Conservation (phyloP, 108 stramenopile species). For the Pinguiococcus pyrenoidosus region DNA sequence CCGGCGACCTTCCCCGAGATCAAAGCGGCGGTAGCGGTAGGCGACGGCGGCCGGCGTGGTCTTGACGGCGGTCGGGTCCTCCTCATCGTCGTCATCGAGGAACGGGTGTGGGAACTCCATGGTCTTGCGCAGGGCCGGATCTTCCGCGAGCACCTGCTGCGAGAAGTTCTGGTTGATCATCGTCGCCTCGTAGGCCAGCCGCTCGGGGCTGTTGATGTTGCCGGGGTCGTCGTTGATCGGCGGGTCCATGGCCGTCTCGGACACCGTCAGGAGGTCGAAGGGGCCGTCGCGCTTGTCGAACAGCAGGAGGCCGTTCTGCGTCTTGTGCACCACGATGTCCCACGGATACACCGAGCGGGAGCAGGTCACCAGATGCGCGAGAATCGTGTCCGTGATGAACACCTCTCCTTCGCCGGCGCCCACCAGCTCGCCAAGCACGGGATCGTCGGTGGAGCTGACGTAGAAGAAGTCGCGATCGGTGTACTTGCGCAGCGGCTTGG, state of each 20-base stretch:
- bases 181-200: constrained; percentile 81
- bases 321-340: constrained; percentile 89
- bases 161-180: constrained; percentile 95
- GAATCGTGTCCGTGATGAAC: constrained; percentile 86
- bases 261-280: constrained; percentile 73
- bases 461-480: constrained; percentile 40
- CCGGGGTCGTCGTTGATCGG: constrained; percentile 43
- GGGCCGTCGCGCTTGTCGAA: constrained; percentile 89
- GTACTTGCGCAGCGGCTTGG: constrained; percentile 7
- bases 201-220: constrained; percentile 72
- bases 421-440: constrained; percentile 76
- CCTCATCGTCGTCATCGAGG: constrained; percentile 85
- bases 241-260: constrained; percentile 31
- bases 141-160: constrained; percentile 84
- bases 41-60: constrained; percentile 87
- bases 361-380: constrained; percentile 89
- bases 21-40: constrained; percentile 89
- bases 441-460: constrained; percentile 93
- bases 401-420: constrained; percentile 16
- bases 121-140: constrained; percentile 41
- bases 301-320: constrained; percentile 60
- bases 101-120: constrained; percentile 84
- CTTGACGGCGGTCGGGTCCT: too few species aligned
- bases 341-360: constrained; percentile 87
- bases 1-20: constrained; percentile 50